Percentiles rank a stretch among this genome's conserved stretches.
phyloP scores from a whole-genome alignment of 192 early-diverging fungal genomes.

The Coemansia sp. region DNA sequence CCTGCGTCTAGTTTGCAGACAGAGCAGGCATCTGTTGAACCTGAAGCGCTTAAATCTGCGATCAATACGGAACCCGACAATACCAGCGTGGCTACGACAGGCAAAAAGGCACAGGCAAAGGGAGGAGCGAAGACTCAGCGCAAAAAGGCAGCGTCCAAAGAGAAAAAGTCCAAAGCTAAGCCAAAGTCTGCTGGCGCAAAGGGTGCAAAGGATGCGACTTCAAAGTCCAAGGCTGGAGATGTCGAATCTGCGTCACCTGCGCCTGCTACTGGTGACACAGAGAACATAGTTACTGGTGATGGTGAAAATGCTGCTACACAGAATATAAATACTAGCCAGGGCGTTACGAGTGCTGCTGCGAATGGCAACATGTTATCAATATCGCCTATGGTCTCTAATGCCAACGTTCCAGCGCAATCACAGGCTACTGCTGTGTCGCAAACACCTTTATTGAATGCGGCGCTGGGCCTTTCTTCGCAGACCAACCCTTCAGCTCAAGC shows the following conservation, averaged over 20 bases:
- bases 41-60: background rate
- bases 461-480: background rate
- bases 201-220: background rate
- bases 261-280: background rate
- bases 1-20: background rate
- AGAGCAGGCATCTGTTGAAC: background rate
- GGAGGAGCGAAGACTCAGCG: conserved; percentile 15
- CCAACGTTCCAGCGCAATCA: background rate
- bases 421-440: conserved; percentile 1
- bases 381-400: background rate
- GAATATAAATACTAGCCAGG: background rate
- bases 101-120: conserved; percentile 23
- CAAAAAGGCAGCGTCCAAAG: conserved; percentile 27
- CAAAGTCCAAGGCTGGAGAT: conserved; percentile 4
- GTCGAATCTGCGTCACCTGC: conserved; percentile 5
- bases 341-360: background rate
- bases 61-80: background rate
- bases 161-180: conserved; percentile 40
- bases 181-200: conserved; percentile 24
- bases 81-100: background rate
- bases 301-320: conserved; percentile 26
- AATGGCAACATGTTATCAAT: conserved; percentile 2
- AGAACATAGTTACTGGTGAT: conserved; percentile 1
- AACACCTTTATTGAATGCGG: background rate
- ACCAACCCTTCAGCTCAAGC: background rate